Percentiles rank a stretch among this genome's conserved stretches.
phyloP scores from a whole-genome alignment of 441 rosid species.

The Euphorbia corollata region DNA sequence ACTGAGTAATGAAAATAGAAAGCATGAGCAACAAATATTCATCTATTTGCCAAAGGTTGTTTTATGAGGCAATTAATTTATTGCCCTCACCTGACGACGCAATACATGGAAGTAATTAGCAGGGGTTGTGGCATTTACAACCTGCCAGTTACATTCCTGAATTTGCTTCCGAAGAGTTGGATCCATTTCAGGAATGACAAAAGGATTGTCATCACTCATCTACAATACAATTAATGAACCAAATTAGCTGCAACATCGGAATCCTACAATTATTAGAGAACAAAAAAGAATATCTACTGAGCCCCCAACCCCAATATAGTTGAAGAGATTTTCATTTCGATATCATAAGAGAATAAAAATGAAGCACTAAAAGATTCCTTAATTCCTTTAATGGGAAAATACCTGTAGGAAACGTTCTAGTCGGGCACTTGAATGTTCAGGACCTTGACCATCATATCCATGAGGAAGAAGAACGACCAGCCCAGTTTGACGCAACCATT shows the following conservation, averaged over 20 bases:
- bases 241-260: too few relatives aligned
- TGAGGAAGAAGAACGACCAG: conserved; percentile 91
- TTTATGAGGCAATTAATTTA: too few relatives aligned
- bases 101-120: conserved; percentile 96
- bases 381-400: background rate
- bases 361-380: too few relatives aligned
- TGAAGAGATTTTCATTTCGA: too few relatives aligned
- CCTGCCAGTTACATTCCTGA: conserved; percentile 97
- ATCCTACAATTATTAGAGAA: too few relatives aligned
- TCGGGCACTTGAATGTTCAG: conserved; percentile 96
- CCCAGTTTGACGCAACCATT: conserved; percentile 95
- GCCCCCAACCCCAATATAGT: too few relatives aligned
- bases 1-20: conserved; percentile 22
- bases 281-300: too few relatives aligned
- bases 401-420: conserved; percentile 97
- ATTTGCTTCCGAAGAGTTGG: conserved; percentile 82
- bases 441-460: conserved; percentile 98
- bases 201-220: conserved; percentile 98
- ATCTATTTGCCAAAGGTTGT: too few relatives aligned
- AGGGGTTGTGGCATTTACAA: conserved; percentile 96
- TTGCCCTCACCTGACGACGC: conserved; percentile 66
- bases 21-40: too few relatives aligned
- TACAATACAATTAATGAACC: conserved; percentile 31
- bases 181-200: conserved; percentile 90
- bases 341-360: too few relatives aligned